A percentile compares a stretch with the other conserved stretches of the same genome.
Conservation (phyloP, 163 green algal species). For the Chloroidium sp. region DNA sequence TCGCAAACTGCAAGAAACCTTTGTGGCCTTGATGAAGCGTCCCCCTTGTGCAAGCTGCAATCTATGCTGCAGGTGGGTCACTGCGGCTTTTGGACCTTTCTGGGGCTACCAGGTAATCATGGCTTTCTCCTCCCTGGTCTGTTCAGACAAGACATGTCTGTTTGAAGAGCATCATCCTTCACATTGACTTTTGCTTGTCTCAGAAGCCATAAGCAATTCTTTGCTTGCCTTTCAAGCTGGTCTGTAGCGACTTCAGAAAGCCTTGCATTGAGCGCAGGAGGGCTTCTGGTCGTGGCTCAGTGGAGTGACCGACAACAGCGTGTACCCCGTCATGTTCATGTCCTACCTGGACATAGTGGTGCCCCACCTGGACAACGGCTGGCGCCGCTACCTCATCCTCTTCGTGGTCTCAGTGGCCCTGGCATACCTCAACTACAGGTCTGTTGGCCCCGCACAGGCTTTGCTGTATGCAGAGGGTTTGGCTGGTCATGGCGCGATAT, state of each 20-base stretch:
- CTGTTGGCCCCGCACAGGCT: not conserved
- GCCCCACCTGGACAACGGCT: slow-evolving; percentile 37
- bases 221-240: not conserved
- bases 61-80: slow-evolving; percentile 68
- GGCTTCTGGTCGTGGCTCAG: slow-evolving; percentile 88
- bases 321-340: slow-evolving; percentile 92
- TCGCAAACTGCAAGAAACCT: no score
- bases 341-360: slow-evolving; percentile 74
- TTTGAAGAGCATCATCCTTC: no score
- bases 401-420: slow-evolving; percentile 60
- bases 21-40: no score
- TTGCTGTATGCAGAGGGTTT: slow-evolving; percentile 5
- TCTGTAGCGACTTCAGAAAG: not conserved
- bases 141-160: no score
- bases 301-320: slow-evolving; percentile 89
- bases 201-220: not conserved
- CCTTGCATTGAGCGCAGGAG: slow-evolving; percentile 39
- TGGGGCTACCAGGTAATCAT: slow-evolving; percentile 80
- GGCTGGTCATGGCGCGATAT: not conserved
- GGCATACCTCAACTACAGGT: slow-evolving; percentile 56
- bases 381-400: slow-evolving; percentile 43
- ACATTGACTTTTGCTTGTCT: no score
- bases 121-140: no score
- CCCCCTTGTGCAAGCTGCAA: no score
- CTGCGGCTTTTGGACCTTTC: slow-evolving; percentile 89